Evolutionary conservation across 305 asterid species (phyloP).

Genomic region (Petunia hybrid): DNA sequence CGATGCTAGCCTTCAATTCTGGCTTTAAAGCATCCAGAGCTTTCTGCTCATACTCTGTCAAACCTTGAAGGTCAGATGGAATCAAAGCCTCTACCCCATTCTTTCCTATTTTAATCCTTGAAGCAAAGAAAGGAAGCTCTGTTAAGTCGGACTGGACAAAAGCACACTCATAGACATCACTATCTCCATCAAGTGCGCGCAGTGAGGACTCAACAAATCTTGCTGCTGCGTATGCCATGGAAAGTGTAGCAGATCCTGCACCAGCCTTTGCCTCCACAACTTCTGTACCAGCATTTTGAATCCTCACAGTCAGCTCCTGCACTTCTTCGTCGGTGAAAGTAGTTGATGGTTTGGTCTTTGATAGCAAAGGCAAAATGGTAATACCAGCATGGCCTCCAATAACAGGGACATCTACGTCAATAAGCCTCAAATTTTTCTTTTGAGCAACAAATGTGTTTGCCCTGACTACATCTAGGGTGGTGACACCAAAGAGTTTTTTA

Average conservation of each 20-base stretch:
- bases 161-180: slow-evolving; percentile 80
- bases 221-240: slow-evolving; percentile 81
- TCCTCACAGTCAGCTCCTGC: slow-evolving; percentile 61
- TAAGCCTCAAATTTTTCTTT: slow-evolving; percentile 65
- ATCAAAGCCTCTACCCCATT: slow-evolving; percentile 81
- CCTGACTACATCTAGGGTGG: slow-evolving; percentile 71
- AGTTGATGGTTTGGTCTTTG: slow-evolving; percentile 63
- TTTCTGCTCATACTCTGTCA: slow-evolving; percentile 74
- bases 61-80: slow-evolving; percentile 68
- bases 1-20: slow-evolving; percentile 82
- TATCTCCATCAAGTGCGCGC: slow-evolving; percentile 86
- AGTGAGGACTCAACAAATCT: slow-evolving; percentile 76
- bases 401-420: slow-evolving; percentile 73
- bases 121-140: slow-evolving; percentile 88
- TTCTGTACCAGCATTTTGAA: slow-evolving; percentile 79
- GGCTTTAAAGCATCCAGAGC: slow-evolving; percentile 82
- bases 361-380: slow-evolving; percentile 67
- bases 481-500: slow-evolving; percentile 69
- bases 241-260: slow-evolving; percentile 79
- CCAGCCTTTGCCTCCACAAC: slow-evolving; percentile 84
- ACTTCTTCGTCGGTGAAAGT: slow-evolving; percentile 58
- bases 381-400: slow-evolving; percentile 78
- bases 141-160: slow-evolving; percentile 70
- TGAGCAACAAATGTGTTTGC: slow-evolving; percentile 73
- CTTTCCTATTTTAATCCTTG: slow-evolving; percentile 80